These are phyloP conservation scores for Sutorius australiensis DNA, from an alignment of 768 basidiomycete species.

Conservation along the genomic window DNA sequence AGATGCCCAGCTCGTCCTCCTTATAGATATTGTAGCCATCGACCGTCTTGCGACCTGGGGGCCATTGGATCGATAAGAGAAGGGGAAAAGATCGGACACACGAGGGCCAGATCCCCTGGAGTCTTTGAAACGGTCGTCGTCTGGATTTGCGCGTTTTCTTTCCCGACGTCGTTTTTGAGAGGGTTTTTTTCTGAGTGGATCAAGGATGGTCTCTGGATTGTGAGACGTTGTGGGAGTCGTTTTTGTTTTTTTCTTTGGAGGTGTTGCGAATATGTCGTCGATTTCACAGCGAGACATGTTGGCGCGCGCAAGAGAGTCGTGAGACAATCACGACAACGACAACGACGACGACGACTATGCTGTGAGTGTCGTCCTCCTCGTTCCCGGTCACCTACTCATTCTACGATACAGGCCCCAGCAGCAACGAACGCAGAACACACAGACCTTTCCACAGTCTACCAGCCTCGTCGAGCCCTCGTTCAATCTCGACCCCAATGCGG, in stretches of 20 bases:
- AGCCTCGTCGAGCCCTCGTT: slow-evolving; percentile 38
- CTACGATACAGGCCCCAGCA: slow-evolving; percentile 40
- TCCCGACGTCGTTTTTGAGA: slow-evolving; percentile 33
- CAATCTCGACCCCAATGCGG: slow-evolving; percentile 60
- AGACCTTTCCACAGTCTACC: slow-evolving; percentile 23
- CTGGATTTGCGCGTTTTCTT: slow-evolving; percentile 28
- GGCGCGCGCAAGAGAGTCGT: slow-evolving; percentile 15
- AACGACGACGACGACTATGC: slow-evolving; percentile 25
- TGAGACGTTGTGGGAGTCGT: background rate
- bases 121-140: slow-evolving; percentile 58
- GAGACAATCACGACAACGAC: slow-evolving; percentile 19
- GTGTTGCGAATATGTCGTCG: slow-evolving; percentile 75
- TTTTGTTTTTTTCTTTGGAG: slow-evolving; percentile 41
- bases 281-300: slow-evolving; percentile 66
- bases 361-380: slow-evolving; percentile 25
- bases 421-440: slow-evolving; percentile 21
- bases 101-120: slow-evolving; percentile 71
- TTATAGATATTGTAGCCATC: slow-evolving; percentile 80
- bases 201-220: slow-evolving; percentile 58
- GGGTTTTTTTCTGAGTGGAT: slow-evolving; percentile 47
- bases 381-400: slow-evolving; percentile 1
- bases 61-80: slow-evolving; percentile 11
- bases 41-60: slow-evolving; percentile 66
- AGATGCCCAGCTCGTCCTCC: slow-evolving; percentile 77
- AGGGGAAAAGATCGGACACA: slow-evolving; percentile 36